Evolutionary conservation across 352 stramenopile genomes (phyloP), one percentile per base, ranked within the genome.

Genomic region (Phytopythium mirpurense): DNA sequence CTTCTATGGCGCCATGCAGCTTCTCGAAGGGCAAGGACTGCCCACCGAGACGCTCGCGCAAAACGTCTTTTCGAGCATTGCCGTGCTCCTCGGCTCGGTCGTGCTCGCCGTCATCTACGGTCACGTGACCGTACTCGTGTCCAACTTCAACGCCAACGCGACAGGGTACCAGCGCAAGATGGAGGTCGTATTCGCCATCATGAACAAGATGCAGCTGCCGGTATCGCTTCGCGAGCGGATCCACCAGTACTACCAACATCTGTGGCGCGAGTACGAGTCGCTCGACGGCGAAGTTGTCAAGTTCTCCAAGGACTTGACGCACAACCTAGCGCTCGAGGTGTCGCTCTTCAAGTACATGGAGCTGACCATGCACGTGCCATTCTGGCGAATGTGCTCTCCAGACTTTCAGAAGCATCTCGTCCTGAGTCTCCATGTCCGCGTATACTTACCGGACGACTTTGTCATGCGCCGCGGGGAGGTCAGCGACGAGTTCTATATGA

Each of bases 281-380:
- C 52, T 88, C 6, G 75, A 88, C 31, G 73, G 73, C 3, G 68
- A 79, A 4, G 49, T 84, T 37, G 66, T 59, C 12, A 56, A 56
- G 15, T 85, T 90, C 43, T 62, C 71, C 1, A 78, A 82, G 37
- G 68, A 84, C 3, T 53, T 90, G 7, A 71, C 68, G 7, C 73
- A 85, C 45, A 90, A 78, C 21, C 67, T 90, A 2, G 70, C 67
- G 19, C 74, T 83, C 2, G 77, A 90, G 45, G 70, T 88, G 45
- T 71, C 72, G 43, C 56, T 91, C 4, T 93, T 74, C 63, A 88
- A 88, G 62, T 92, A 72, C 68, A 77, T 77, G 64, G 63, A 77
- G 27, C 49, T 84, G 26, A 60, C 75, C 26, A 70, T 75, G 53
- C 57, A 78, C 56, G 60, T 84, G 1, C 71, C 68, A 0, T 74